Conservation (phyloP, 345 rosid species). For the Acer yangbiense region DNA sequence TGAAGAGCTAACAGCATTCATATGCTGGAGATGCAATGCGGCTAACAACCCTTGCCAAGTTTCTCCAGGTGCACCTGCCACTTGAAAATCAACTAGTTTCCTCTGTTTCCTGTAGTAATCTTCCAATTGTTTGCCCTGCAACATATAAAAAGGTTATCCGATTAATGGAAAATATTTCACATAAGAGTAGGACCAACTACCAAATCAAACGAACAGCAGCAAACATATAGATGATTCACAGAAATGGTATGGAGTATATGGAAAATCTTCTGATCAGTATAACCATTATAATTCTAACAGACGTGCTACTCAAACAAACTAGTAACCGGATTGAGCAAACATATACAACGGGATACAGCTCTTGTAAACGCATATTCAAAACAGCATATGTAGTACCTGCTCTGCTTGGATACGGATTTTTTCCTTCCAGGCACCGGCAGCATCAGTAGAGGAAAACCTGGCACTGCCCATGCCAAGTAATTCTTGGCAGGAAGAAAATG, state of each 20-base stretch:
- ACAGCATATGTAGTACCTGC: constrained; percentile 43
- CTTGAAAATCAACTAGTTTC: constrained; percentile 78
- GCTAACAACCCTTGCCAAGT: constrained; percentile 88
- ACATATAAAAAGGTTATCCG: background rate
- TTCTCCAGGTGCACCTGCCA: constrained; percentile 64
- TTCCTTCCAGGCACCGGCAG: constrained; percentile 43
- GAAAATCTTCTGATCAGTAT: background rate
- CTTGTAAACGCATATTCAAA: background rate
- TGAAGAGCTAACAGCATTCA: constrained; percentile 46
- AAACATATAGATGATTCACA: background rate
- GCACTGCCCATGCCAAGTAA: constrained; percentile 29
- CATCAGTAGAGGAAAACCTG: constrained; percentile 38
- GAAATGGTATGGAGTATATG: background rate
- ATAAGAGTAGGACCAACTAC: background rate
- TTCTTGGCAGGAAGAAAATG: constrained; percentile 32
- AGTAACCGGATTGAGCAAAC: background rate
- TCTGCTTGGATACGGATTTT: constrained; percentile 45
- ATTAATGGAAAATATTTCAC: constrained; percentile 4
- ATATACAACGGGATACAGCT: background rate
- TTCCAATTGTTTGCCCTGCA: constrained; percentile 77
- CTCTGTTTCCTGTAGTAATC: constrained; percentile 77
- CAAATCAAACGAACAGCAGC: background rate
- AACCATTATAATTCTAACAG: background rate
- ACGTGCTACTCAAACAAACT: background rate
- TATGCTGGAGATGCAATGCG: constrained; percentile 67